Base-by-base conservation (phyloP, 345 rosid species). In the Passiflora organensis region DNA sequence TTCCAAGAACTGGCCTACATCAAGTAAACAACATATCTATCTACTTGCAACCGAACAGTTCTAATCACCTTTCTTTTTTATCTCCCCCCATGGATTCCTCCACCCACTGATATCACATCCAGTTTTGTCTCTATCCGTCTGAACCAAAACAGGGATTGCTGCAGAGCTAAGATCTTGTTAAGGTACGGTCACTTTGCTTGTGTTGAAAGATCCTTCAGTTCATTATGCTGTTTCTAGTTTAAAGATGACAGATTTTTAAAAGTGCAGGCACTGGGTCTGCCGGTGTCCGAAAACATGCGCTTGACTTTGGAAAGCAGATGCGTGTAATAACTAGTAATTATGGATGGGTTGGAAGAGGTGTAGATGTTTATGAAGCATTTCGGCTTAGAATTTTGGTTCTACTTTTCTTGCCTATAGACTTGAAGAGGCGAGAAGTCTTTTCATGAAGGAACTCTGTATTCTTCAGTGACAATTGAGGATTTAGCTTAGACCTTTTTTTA, bases 1-100 rank as follows among this genome's bases (percentile, higher is more conserved):
- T 75, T 63, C 71, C 56, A 16, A 47, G 73, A 75, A 75, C 37
- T 42, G 53, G 20, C 55, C 59, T 22, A 14, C 64, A 19, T 32
- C 23, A n/a, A 18, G 12, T 1, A 2, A 16, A 13, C 36, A 47
- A 5, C 32, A 17, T 32, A 25, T 25, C 39, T 1, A 8, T 10
- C 21, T 53, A 28, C 14, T 22, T 16, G 43, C 23, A 52, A 25
- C n/a, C 60, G 37, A 36, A 37, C 48, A 13, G 15, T 32, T 43
- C 0, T 47, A 13, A 2, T 20, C 48, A 34, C 1, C 14, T n/a
- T 9, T 4, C 22, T 23, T 17, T 15, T 11, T 17, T 16, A 5
- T 1, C 13, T 14, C 5, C 0, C 14, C 45, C 0, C 50, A 13
- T 50, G 43, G 58, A 36, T 46, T 55, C n/a, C 44, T 56, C 55